Conservation (phyloP, 208 protist species). For the Herpetomonas samuelpessoai region DNA sequence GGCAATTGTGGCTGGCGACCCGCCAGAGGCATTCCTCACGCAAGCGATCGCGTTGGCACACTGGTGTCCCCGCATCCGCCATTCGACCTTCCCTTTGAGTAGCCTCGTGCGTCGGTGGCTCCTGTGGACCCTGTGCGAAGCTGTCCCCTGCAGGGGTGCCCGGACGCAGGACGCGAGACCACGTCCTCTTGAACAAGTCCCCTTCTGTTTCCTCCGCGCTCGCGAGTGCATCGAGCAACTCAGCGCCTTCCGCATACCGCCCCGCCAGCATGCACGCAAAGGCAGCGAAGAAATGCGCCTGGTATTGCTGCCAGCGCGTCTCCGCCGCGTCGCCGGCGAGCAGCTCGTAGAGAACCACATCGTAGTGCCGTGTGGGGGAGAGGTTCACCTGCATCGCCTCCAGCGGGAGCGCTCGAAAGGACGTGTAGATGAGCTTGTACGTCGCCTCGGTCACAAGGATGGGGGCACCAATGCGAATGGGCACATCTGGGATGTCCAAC, state of each 20-base stretch:
- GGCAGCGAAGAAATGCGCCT: slow-evolving; percentile 15
- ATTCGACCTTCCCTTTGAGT: too few species aligned
- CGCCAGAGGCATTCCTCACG: too few species aligned
- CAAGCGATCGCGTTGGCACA: too few species aligned
- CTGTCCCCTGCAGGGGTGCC: too few species aligned
- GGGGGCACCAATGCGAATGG: not conserved
- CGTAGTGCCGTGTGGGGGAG: slow-evolving; percentile 9
- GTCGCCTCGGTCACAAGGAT: slow-evolving; percentile 16
- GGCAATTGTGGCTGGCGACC: too few species aligned
- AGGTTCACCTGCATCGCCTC: slow-evolving; percentile 17
- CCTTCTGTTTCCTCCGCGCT: too few species aligned
- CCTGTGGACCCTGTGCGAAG: too few species aligned
- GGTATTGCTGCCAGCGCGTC: slow-evolving; percentile 23
- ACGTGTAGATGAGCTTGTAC: slow-evolving; percentile 8
- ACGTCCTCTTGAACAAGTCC: too few species aligned
- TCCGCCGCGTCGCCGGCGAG: slow-evolving; percentile 12
- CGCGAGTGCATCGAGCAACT: too few species aligned
- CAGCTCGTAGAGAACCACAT: slow-evolving; percentile 26
- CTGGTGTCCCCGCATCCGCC: too few species aligned
- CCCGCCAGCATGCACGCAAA: slow-evolving; percentile 38
- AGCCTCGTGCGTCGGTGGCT: too few species aligned
- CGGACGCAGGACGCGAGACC: too few species aligned
- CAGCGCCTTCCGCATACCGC: slow-evolving; percentile 29
- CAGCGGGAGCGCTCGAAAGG: slow-evolving; percentile 27
- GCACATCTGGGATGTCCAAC: not conserved